These are phyloP conservation scores for Cylindrotheca fusiformis DNA, from an alignment of 108 stramenopile species.

Conservation along the genomic window DNA sequence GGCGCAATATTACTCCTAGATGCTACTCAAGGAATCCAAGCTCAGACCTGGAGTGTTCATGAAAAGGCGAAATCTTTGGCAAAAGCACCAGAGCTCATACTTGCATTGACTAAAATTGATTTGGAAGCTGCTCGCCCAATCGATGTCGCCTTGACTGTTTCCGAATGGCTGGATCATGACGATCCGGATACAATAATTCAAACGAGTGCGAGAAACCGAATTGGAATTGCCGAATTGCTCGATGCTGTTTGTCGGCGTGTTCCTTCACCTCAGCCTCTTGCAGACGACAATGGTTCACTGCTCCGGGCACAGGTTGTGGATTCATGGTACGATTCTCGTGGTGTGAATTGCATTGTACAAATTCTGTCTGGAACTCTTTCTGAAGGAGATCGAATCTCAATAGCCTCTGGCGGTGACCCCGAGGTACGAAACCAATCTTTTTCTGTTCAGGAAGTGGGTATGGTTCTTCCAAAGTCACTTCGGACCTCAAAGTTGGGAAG, in stretches of 20 bases:
- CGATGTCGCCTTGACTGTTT: constrained; percentile 81
- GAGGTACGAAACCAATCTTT: constrained; percentile 32
- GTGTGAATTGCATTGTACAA: constrained; percentile 67
- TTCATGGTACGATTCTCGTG: constrained; percentile 90
- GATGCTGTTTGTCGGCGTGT: constrained; percentile 71
- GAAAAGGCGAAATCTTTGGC: constrained; percentile 85
- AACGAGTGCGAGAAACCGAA: constrained; percentile 84
- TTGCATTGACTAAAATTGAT: constrained; percentile 96
- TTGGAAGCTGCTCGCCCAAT: constrained; percentile 81
- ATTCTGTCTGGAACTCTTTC: constrained; percentile 46
- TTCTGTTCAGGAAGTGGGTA: constrained; percentile 87
- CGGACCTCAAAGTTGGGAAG: constrained; percentile 57
- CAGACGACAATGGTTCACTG: constrained; percentile 41
- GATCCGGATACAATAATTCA: constrained; percentile 89
- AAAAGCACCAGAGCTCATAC: constrained; percentile 49
- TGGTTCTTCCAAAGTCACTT: constrained; percentile 77
- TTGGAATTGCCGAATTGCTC: constrained; percentile 69
- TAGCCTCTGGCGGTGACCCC: constrained; percentile 10
- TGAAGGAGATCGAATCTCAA: constrained; percentile 62
- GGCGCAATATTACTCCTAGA: constrained; percentile 94
- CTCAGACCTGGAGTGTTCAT: constrained; percentile 95
- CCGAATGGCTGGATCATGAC: constrained; percentile 71
- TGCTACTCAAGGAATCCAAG: constrained; percentile 94
- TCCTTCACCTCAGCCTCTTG: constrained; percentile 56
- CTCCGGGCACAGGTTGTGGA: constrained; percentile 93